Conservation (phyloP, 257 asterid species). For the Henckelia pumila region DNA sequence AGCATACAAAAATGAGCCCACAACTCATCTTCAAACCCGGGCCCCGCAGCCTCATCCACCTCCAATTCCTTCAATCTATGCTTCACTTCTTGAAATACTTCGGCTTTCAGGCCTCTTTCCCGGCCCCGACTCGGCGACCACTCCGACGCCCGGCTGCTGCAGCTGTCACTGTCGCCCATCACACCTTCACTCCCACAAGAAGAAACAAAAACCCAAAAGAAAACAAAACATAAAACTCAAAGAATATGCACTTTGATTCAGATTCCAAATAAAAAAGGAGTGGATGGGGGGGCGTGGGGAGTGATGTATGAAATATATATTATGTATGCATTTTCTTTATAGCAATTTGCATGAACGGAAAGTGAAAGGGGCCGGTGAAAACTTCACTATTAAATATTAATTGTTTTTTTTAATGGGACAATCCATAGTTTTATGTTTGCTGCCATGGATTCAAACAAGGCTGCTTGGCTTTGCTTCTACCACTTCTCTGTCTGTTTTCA, state of each 20-base stretch:
- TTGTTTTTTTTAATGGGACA: no score
- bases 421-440: conserved; percentile 33
- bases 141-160: no score
- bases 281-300: conserved; percentile 33
- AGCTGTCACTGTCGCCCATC: no score
- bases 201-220: neutral
- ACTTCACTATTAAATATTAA: conserved; percentile 3
- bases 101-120: no score
- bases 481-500: conserved; percentile 38
- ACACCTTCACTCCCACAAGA: conserved; percentile 6
- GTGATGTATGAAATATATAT: conserved; percentile 28
- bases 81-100: no score
- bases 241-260: conserved; percentile 69
- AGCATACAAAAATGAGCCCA: no score
- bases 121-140: no score
- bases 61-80: no score
- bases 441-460: conserved; percentile 74
- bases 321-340: conserved; percentile 5
- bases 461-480: conserved; percentile 45
- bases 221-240: conserved; percentile 17
- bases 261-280: conserved; percentile 47
- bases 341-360: conserved; percentile 46
- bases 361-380: conserved; percentile 13
- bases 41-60: no score
- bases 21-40: no score